phyloP scores from a whole-genome alignment of 2,329 filamentous ascomycete genomes.

The Atkinsonella texensis region DNA sequence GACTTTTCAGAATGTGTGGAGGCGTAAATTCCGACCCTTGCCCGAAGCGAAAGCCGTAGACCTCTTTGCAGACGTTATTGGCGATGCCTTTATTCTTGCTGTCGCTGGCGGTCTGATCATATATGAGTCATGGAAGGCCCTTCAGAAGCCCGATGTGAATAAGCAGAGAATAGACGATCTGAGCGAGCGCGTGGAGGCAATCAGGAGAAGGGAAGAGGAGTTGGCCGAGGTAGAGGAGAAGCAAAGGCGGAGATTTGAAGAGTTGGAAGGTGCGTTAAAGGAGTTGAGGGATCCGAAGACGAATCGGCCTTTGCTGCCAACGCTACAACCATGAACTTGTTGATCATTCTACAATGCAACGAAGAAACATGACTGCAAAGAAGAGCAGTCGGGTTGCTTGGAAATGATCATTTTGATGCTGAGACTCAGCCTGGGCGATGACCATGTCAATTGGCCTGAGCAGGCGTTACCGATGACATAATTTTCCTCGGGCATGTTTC shows the following conservation, averaged over 20 bases:
- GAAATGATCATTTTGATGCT: too few relatives aligned
- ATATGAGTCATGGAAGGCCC: slow-evolving; percentile 48
- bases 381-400: too few relatives aligned
- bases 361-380: too few relatives aligned
- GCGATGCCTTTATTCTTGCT: slow-evolving; percentile 49
- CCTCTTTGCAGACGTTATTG: slow-evolving; percentile 53
- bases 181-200: slow-evolving; percentile 33
- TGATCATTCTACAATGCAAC: too few relatives aligned
- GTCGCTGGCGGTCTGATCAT: slow-evolving; percentile 46
- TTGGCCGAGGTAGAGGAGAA: slow-evolving; percentile 33
- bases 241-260: slow-evolving; percentile 34
- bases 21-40: slow-evolving; percentile 48
- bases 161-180: slow-evolving; percentile 41
- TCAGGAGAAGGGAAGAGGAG: slow-evolving; percentile 37
- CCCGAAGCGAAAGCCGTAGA: slow-evolving; percentile 55
- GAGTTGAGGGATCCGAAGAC: slow-evolving; percentile 43
- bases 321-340: slow-evolving; percentile 13
- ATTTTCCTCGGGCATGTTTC: too few relatives aligned
- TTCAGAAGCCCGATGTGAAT: slow-evolving; percentile 48
- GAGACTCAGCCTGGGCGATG: too few relatives aligned
- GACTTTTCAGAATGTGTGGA: slow-evolving; percentile 43
- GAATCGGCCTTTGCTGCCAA: slow-evolving; percentile 39
- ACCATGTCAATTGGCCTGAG: neutral
- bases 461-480: too few relatives aligned
- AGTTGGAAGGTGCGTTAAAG: slow-evolving; percentile 41